Percentiles rank a stretch among this genome's conserved stretches.
Evolutionary conservation across 2,329 filamentous ascomycete genomes (phyloP).

Genomic region (Pseudogymnoascus sp.): DNA sequence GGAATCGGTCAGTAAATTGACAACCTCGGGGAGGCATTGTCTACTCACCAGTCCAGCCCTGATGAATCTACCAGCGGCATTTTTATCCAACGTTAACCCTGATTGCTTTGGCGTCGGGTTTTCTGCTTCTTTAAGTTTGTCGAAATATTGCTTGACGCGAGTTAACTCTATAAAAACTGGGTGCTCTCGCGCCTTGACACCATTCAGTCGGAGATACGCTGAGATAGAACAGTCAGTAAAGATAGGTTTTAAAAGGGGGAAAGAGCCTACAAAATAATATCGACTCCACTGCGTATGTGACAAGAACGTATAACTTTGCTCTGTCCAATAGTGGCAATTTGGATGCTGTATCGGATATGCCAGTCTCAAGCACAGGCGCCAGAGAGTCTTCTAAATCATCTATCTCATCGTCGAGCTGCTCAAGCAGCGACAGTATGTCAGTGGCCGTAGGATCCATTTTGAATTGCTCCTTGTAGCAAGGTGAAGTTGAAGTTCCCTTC

Average conservation of each 20-base stretch:
- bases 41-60: slow-evolving; percentile 64
- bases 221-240: background rate
- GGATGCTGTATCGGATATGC: slow-evolving; percentile 59
- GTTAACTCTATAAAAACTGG: slow-evolving; percentile 78
- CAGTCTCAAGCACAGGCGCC: slow-evolving; percentile 59
- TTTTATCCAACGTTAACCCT: slow-evolving; percentile 59
- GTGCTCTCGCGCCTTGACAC: slow-evolving; percentile 73
- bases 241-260: background rate
- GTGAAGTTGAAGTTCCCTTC: slow-evolving; percentile 4
- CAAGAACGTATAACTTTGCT: slow-evolving; percentile 84
- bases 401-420: slow-evolving; percentile 64
- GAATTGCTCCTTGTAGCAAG: slow-evolving; percentile 6
- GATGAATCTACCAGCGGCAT: slow-evolving; percentile 73
- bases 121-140: slow-evolving; percentile 78
- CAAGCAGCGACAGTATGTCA: slow-evolving; percentile 24
- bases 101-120: slow-evolving; percentile 46
- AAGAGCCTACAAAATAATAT: slow-evolving; percentile 66
- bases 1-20: slow-evolving; percentile 13
- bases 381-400: slow-evolving; percentile 70
- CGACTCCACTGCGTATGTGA: slow-evolving; percentile 84
- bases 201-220: slow-evolving; percentile 73
- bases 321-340: slow-evolving; percentile 89
- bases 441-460: slow-evolving; percentile 34
- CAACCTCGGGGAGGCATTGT: background rate
- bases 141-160: slow-evolving; percentile 83